A percentile compares a stretch with the other conserved stretches of the same genome.
Conservation (phyloP, 345 rosid genomes). For the Balakata baccata region DNA sequence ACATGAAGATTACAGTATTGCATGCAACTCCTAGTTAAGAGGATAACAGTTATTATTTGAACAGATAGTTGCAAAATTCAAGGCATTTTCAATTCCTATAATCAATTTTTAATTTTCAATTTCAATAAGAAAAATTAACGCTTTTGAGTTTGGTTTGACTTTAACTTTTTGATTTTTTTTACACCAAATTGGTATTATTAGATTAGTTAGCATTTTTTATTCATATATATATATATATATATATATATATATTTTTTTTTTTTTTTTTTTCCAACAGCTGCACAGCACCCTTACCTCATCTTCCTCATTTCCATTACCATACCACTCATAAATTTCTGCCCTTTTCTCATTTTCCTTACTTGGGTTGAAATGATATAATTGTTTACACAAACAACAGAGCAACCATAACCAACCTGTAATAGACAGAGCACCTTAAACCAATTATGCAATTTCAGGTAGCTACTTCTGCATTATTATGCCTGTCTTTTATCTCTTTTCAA, state of each 20-base stretch:
- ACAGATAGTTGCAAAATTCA: background rate
- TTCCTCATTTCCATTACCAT: background rate
- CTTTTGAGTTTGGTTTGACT: background rate
- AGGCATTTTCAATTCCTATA: background rate
- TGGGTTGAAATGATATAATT: background rate
- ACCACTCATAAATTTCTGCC: background rate
- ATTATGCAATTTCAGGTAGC: constrained; percentile 20
- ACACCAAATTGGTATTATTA: background rate
- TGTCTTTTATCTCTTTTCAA: background rate
- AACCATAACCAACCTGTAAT: background rate
- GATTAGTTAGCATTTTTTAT: background rate
- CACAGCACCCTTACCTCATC: background rate
- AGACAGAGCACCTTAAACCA: background rate
- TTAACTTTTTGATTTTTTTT: background rate
- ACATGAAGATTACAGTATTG: background rate
- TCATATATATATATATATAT: no score
- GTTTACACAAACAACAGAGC: background rate
- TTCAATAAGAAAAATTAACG: background rate
- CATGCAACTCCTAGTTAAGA: background rate
- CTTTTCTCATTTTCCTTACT: background rate
- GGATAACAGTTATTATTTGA: background rate
- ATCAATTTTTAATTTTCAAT: background rate
- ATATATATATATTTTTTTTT: no score
- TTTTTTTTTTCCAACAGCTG: background rate
- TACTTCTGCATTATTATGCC: background rate